Conservation (phyloP, 306 rosid species). For the Cicer yamashitae region DNA sequence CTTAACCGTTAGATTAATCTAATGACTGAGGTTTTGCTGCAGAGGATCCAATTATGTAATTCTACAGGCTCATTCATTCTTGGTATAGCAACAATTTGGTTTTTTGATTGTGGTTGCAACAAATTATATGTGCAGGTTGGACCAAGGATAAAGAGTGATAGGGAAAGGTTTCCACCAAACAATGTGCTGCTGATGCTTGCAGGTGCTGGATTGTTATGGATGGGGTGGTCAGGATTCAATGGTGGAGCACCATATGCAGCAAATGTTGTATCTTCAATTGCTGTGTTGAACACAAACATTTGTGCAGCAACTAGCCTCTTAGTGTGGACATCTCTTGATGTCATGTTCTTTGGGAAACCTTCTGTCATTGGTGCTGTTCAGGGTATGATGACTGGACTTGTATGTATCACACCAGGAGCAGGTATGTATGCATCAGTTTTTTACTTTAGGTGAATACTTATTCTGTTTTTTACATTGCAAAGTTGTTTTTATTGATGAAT, state of each 20-base stretch:
- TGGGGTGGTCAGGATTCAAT: constrained; percentile 98
- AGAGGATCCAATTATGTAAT: background rate
- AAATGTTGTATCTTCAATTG: constrained; percentile 65
- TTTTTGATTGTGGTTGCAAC: background rate
- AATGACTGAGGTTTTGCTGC: background rate
- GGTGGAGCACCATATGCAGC: constrained; percentile 94
- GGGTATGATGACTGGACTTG: constrained; percentile 99
- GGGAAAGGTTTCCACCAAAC: constrained; percentile 93
- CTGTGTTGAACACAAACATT: constrained; percentile 81
- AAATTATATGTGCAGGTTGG: constrained; percentile 64
- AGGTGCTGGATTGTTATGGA: constrained; percentile 86
- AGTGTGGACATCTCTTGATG: constrained; percentile 82
- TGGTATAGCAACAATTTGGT: constrained; percentile 5
- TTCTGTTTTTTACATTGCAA: background rate
- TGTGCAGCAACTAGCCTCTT: constrained; percentile 90
- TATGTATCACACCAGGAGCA: constrained; percentile 94
- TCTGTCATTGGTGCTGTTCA: constrained; percentile 97
- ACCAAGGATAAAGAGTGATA: constrained; percentile 81
- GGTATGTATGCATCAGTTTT: constrained; percentile 49
- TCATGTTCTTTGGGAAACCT: constrained; percentile 79
- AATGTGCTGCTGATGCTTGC: constrained; percentile 83
- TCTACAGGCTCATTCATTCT: background rate
- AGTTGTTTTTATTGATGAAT: background rate
- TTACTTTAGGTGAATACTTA: background rate
- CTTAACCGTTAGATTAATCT: background rate